Percentiles rank a stretch among this genome's conserved stretches.
These are phyloP conservation scores for Cyberlindnera americana DNA, from an alignment of 805 yeast genomes.

Conservation along the genomic window DNA sequence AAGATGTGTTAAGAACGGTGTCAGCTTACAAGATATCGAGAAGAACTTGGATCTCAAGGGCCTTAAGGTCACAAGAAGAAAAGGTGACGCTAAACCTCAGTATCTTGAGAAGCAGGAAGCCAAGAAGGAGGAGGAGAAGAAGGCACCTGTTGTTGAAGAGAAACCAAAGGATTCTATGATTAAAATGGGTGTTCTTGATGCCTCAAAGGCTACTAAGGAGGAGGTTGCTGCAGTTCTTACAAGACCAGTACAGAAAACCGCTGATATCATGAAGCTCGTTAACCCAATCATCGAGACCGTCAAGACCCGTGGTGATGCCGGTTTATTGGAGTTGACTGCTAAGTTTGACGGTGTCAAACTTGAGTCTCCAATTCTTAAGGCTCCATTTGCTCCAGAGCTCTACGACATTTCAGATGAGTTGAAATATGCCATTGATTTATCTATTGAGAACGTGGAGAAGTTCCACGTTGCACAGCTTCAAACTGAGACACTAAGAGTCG, in stretches of 20 bases:
- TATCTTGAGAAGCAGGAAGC: conserved; percentile 42
- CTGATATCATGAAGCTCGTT: conserved; percentile 90
- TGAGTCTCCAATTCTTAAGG: conserved; percentile 67
- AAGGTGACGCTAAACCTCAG: conserved; percentile 92
- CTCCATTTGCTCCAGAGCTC: conserved; percentile 81
- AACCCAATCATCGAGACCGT: conserved; percentile 85
- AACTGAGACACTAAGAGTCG: conserved; percentile 69
- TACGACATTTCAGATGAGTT: conserved; percentile 73
- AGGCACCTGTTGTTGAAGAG: conserved; percentile 19
- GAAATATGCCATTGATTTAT: conserved; percentile 82
- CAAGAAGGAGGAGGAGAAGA: conserved; percentile 16
- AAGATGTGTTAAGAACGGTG: conserved; percentile 75
- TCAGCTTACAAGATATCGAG: conserved; percentile 76
- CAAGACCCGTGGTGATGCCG: conserved; percentile 74
- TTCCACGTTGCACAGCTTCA: conserved; percentile 94
- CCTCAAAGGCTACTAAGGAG: conserved; percentile 41
- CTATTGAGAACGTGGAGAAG: conserved; percentile 81
- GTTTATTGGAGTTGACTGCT: conserved; percentile 82
- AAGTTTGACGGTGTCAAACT: conserved; percentile 86
- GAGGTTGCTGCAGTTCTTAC: conserved; percentile 62
- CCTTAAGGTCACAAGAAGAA: conserved; percentile 83
- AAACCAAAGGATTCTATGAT: conserved; percentile 27
- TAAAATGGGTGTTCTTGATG: conserved; percentile 39
- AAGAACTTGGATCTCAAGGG: conserved; percentile 79
- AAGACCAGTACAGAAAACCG: conserved; percentile 94